Base-by-base conservation (phyloP, 495 filamentous ascomycete genomes). In the Aspergillus campestris region DNA sequence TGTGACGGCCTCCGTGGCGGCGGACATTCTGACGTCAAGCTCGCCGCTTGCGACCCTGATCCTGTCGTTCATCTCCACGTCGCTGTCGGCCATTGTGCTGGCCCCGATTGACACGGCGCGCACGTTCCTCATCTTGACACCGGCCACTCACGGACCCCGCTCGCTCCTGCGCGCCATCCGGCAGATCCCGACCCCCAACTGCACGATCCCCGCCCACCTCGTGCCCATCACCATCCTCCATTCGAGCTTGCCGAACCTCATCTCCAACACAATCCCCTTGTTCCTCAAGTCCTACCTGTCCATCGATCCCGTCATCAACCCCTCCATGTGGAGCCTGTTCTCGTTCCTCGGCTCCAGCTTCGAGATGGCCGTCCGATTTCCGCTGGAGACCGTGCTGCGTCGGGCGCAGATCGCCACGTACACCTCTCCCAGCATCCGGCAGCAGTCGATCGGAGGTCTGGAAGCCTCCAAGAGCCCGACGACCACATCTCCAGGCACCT, bases 381-480 rank as follows among this genome's bases (percentile, higher is more conserved):
- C 92, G 0, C 73, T 97, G 12, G 92, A 98, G 58, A 96, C 92
- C 3, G 86, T 95, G 8, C 76, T 96, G 6, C 80, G 92, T 10
- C 75, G 92, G 42, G 92, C 85, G 0, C 92, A 97, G 61, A 82
- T 90, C 38, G 72, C 78, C 6, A 81, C 86, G 0, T 72, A 67
- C 56, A 74, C 70, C 7, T 71, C 67, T 31, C 62, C 69, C 7
- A 66, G 66, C 37, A 49, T 73, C 24, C 67, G 61, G 18, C 70
- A 71, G 46, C 65, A 94, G 61, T 77, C 82, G 31, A 69, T 75
- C 3, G 76, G 82, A 1, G 44, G 59, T 29, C 53, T 54, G 11
- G 59, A 52, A 27, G 24, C 49, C 12, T 45, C 52, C 6, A 24
- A 24, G 18, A 24, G 18, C 18, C 50, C 62, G 3, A 66, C 79